Evolutionary conservation across 2,329 filamentous ascomycete genomes (phyloP).

Genomic region (Paecilomyces sp.): DNA sequence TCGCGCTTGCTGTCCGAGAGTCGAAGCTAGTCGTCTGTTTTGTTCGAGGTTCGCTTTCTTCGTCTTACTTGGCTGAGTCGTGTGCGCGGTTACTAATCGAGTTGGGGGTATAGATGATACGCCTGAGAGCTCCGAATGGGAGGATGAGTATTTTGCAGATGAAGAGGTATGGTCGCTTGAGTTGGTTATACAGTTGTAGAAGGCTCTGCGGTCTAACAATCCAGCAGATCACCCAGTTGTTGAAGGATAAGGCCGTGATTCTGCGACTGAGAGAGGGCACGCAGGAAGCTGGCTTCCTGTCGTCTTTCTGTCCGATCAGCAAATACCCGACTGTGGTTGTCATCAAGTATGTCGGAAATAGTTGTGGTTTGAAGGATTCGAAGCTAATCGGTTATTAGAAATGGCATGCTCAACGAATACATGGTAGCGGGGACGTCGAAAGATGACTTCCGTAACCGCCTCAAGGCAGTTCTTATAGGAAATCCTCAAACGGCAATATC

Average conservation of each 20-base stretch:
- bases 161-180: slow-evolving; percentile 40
- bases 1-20: slow-evolving; percentile 65
- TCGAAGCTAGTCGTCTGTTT: slow-evolving; percentile 79
- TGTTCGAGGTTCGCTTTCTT: slow-evolving; percentile 58
- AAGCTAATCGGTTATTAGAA: slow-evolving; percentile 37
- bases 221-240: slow-evolving; percentile 47
- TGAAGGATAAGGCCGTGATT: slow-evolving; percentile 59
- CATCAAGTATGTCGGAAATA: slow-evolving; percentile 53
- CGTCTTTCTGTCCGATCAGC: slow-evolving; percentile 74
- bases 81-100: slow-evolving; percentile 9
- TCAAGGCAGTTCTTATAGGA: slow-evolving; percentile 40
- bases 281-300: slow-evolving; percentile 72
- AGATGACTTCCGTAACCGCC: slow-evolving; percentile 57
- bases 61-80: slow-evolving; percentile 6
- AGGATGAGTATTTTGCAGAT: slow-evolving; percentile 56
- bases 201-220: slow-evolving; percentile 6
- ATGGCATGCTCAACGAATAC: slow-evolving; percentile 72
- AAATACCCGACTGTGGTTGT: slow-evolving; percentile 72
- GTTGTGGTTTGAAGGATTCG: neutral
- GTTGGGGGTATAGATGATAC: slow-evolving; percentile 51
- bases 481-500: slow-evolving; percentile 2
- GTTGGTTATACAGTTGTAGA: neutral
- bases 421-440: slow-evolving; percentile 57
- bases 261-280: slow-evolving; percentile 66
- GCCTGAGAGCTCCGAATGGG: slow-evolving; percentile 65